phyloP scores from a whole-genome alignment of 2,329 filamentous ascomycete genomes.

The Chaetomiaceae sp. region DNA sequence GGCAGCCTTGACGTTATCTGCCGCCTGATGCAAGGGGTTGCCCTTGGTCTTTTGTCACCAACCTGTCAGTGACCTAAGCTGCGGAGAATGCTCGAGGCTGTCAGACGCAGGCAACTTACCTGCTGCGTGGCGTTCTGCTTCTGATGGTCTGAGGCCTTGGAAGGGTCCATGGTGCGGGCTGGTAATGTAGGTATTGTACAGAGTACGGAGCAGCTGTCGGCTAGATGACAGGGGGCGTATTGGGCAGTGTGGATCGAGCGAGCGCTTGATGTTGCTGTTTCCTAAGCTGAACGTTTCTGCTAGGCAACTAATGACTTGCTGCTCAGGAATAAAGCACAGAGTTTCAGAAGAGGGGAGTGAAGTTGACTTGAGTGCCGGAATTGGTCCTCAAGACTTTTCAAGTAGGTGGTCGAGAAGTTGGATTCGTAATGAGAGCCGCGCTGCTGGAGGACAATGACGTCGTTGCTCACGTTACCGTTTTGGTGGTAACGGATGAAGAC shows the following conservation, averaged over 20 bases:
- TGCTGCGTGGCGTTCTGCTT: conserved; percentile 25
- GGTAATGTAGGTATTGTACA: conserved; percentile 1
- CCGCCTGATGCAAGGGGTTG: conserved; percentile 32
- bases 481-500: no score
- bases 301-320: no score
- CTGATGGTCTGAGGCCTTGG: conserved; percentile 15
- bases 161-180: conserved; percentile 23
- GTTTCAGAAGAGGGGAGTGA: no score
- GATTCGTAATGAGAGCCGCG: background rate
- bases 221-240: no score
- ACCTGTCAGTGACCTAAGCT: conserved; percentile 2
- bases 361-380: no score
- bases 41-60: conserved; percentile 27
- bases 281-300: no score
- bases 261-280: no score
- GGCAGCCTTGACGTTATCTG: conserved; percentile 37
- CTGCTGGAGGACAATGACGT: conserved; percentile 6
- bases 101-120: conserved; percentile 6
- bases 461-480: background rate
- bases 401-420: no score
- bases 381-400: no score
- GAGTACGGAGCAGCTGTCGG: no score
- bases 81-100: background rate
- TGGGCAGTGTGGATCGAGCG: no score
- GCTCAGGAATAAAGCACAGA: no score